Percentiles rank a stretch among this genome's conserved stretches.
Evolutionary conservation across 208 protist species (phyloP).

Genomic region (Acanthamoeba triangularis): DNA sequence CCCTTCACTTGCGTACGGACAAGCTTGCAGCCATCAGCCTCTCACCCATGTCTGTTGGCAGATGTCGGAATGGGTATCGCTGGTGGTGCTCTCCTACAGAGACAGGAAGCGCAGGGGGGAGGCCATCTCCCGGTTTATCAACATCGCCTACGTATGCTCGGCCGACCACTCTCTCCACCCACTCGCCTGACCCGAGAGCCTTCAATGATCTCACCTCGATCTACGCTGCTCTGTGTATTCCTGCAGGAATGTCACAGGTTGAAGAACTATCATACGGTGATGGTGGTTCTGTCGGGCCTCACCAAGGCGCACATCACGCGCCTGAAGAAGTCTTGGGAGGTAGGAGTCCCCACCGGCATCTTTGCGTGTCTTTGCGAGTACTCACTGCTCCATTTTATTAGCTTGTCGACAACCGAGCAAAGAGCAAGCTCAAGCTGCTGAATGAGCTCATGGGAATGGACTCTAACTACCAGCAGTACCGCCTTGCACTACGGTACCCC

Average conservation of each 20-base stretch:
- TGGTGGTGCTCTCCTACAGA: constrained; percentile 56
- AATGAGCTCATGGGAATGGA: constrained; percentile 58
- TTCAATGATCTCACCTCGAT: not conserved
- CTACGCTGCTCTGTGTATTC: not conserved
- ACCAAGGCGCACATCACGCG: constrained; percentile 40
- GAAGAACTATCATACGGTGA: constrained; percentile 53
- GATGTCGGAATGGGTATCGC: constrained; percentile 69
- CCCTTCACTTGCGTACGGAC: too few species aligned
- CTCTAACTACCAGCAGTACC: constrained; percentile 44
- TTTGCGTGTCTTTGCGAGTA: not conserved
- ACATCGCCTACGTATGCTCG: not conserved
- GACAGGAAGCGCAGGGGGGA: constrained; percentile 30
- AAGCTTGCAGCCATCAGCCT: not conserved
- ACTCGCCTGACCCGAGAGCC: not conserved
- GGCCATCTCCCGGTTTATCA: constrained; percentile 31
- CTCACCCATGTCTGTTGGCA: not conserved
- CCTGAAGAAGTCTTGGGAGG: constrained; percentile 64
- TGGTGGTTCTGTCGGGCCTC: constrained; percentile 53
- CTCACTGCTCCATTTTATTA: not conserved
- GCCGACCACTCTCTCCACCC: not conserved
- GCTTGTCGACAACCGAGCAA: constrained; percentile 2
- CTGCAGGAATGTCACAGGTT: constrained; percentile 17
- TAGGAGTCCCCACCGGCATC: not conserved
- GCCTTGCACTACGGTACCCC: not conserved
- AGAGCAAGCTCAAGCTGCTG: constrained; percentile 10